Evolutionary conservation across 148 eudicot species (phyloP), one percentile per base, ranked within the genome.

Genomic region (Amaranthus cruentus): DNA sequence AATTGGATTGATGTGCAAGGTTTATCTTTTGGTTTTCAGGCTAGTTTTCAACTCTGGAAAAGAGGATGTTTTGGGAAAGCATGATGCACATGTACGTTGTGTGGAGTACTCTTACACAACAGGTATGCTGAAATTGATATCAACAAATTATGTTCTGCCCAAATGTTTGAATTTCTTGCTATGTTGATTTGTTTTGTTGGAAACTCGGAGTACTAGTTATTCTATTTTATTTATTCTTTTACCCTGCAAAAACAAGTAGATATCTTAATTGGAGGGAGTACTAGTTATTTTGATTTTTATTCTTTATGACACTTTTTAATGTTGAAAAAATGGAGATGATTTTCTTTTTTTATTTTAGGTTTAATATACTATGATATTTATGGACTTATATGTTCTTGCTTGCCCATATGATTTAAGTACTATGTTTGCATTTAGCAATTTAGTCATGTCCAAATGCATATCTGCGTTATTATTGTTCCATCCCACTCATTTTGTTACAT

Each of bases 81-180:
- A 93, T 69, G 97, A 89, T 55, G 91, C 91, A 72, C 97, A 91
- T 76, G 97, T 93, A 71, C 92, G 97, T 21, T 91, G 98, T 76
- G 81, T 93, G 75, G 98, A 93, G 58, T 93, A 93, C 77, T 91
- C 96, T 3, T 87, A 89, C 77, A 83, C 91, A 58, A 89, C 98
- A 80, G 97, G 98, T 93, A 63, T 57, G 82, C 71, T 57, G 70
- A 50, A 28, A 47, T 28, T 50, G 12, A 18, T 7, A 53, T 57
- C 15, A 12, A 14, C 12, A 11, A 38, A 62, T 66, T 66, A 43
- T 5, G 59, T 42, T 61, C 18, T 46, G 38, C 38, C 38, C 64
- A 13, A 58, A 21, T 53, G 12, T 47, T 4, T 44, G 63, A 54
- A 47, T 59, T 42, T 9, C 57, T 4, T 59, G 38, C 38, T 28